Conservation (phyloP, 2,329 filamentous ascomycete genomes). For the Xylaria sp. region DNA sequence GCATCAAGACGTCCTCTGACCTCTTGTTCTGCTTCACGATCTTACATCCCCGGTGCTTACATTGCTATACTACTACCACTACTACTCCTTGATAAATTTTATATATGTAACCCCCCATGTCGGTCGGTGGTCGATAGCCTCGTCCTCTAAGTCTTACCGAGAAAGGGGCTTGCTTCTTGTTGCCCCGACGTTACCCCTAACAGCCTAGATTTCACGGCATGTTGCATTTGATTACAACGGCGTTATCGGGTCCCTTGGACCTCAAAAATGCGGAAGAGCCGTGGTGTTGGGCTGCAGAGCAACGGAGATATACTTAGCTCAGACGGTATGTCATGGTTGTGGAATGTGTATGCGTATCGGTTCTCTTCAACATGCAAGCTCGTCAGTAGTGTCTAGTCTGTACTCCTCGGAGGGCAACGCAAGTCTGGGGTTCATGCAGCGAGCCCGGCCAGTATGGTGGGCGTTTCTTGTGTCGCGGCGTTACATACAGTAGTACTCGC, state of each 20-base stretch:
- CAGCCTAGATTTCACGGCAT: conserved; percentile 15
- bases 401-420: conserved; percentile 35
- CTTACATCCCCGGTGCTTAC: conserved; percentile 26
- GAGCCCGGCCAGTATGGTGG: conserved; percentile 33
- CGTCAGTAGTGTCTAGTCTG: conserved; percentile 21
- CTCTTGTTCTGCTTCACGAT: conserved; percentile 27
- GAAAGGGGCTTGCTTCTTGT: conserved; percentile 18
- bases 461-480: conserved; percentile 40
- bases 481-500: conserved; percentile 12
- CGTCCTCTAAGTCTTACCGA: conserved; percentile 7
- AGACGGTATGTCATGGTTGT: neutral
- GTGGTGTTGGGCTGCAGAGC: conserved; percentile 18
- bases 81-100: conserved; percentile 12
- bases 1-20: conserved; percentile 32
- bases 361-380: conserved; percentile 32
- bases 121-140: conserved; percentile 20
- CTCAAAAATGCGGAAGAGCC: conserved; percentile 15
- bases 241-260: conserved; percentile 21
- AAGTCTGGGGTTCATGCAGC: conserved; percentile 50
- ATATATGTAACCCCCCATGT: conserved; percentile 9
- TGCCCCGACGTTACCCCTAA: conserved; percentile 8
- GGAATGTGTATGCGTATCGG: neutral
- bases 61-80: neutral
- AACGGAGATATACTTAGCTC: conserved; percentile 15
- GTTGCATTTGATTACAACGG: conserved; percentile 23